Base-by-base conservation (phyloP, 2,329 filamentous ascomycete genomes). In the Xylariaceae sp. region DNA sequence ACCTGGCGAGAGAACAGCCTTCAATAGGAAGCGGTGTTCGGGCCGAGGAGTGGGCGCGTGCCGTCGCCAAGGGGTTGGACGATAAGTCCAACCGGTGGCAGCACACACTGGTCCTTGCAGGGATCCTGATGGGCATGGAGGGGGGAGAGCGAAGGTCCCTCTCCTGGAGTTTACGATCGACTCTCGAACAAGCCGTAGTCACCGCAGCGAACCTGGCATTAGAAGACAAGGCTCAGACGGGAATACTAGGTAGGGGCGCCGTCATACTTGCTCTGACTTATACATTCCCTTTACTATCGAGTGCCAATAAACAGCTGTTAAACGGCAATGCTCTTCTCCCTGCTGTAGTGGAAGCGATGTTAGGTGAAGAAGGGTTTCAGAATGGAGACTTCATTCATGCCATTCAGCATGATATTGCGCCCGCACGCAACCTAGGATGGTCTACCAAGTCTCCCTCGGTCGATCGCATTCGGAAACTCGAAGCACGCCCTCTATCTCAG, bases 71-170 rank as follows among this genome's bases (percentile, higher is more conserved):
- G 62, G 83, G 83, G 29, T 77, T 81, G 8, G 82, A 86, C 48
- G 80, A 79, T 26, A 77, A 79, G 37, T 84, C 84, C 13, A 80
- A 78, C 21, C 78, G 90, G 66, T 96, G 91, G 91, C 87, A 91
- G 70, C 92, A 96, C 70, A 73, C 92, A 24, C 77, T 96, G n/a
- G 81, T 92, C 4, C 81, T 96, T 7, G 86, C 86, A 0, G 92
- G 91, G 3, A 76, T 96, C 18, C 73, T 96, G 53, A 81, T 93
- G 67, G 91, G 90, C 7, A 87, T 92, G 66, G 87, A 89, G 60
- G 77, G 81, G 13, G 79, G 83, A 55, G 81, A 86, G 33, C 75
- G 84, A 39, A 80, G 81, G 53, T 82, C 83, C n/a, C 71, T 92
- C n/a, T 83, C 86, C 4, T 73, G 77, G 26, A 72, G 79, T 44